Conservation (phyloP, 2,329 filamentous ascomycete genomes). For the Hymenoscyphus occultus region DNA sequence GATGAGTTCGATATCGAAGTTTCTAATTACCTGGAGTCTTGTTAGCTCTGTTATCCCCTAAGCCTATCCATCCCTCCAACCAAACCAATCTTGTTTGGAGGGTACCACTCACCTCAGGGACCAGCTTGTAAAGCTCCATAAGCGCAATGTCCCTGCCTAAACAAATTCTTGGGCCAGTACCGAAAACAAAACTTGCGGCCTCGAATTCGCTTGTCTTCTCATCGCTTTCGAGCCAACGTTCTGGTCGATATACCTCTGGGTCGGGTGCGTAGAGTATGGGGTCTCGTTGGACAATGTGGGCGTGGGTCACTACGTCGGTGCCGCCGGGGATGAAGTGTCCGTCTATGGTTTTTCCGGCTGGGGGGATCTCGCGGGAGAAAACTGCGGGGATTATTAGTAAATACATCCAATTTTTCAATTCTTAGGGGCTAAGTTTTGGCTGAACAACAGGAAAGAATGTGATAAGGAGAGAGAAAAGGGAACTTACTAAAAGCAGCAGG, state of each 20-base stretch:
- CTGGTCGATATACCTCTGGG: slow-evolving; percentile 40
- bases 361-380: not conserved
- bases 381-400: not conserved
- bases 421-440: not conserved
- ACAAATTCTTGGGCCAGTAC: not conserved
- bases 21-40: not conserved
- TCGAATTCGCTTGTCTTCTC: not conserved
- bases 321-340: slow-evolving; percentile 1
- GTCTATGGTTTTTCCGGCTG: not conserved
- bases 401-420: no score
- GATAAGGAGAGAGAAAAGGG: not conserved
- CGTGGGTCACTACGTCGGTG: not conserved
- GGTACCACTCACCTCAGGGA: not conserved
- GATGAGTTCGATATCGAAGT: not conserved
- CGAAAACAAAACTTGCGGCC: not conserved
- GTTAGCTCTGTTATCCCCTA: not conserved
- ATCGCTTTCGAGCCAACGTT: slow-evolving; percentile 39
- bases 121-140: not conserved
- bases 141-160: not conserved
- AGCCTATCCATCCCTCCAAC: not conserved
- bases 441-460: not conserved
- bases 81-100: not conserved
- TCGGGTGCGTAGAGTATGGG: slow-evolving; percentile 39
- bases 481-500: not conserved
- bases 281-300: slow-evolving; percentile 38